Evolutionary conservation across 768 basidiomycete species (phyloP).

Genomic region (Agrocybe chaxingu): DNA sequence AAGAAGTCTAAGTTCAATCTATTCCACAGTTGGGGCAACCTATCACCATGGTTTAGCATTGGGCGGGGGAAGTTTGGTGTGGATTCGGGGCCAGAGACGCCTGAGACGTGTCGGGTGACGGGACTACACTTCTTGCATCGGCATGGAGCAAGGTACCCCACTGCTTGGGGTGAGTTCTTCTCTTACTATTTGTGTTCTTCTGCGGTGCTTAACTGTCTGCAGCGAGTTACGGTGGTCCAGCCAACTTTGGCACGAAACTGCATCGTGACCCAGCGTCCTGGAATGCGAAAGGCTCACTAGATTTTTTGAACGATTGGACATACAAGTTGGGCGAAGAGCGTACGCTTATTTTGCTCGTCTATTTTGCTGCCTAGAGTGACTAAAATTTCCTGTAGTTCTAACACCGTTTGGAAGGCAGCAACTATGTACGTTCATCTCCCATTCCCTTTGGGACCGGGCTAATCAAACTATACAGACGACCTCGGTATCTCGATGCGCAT

Average conservation of each 20-base stretch:
- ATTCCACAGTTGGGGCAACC: slow-evolving; percentile 79
- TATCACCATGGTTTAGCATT: slow-evolving; percentile 85
- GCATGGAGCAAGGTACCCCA: slow-evolving; percentile 77
- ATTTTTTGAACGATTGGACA: slow-evolving; percentile 85
- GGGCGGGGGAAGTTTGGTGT: slow-evolving; percentile 63
- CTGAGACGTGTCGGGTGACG: slow-evolving; percentile 66
- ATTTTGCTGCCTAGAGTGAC: not conserved
- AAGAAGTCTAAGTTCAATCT: slow-evolving; percentile 51
- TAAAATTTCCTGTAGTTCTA: slow-evolving; percentile 44
- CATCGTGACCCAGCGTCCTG: slow-evolving; percentile 53
- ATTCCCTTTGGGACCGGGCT: not conserved
- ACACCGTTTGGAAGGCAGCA: slow-evolving; percentile 92
- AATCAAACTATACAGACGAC: slow-evolving; percentile 40
- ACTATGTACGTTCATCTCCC: slow-evolving; percentile 51
- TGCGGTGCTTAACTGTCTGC: slow-evolving; percentile 1
- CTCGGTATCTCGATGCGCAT: slow-evolving; percentile 69
- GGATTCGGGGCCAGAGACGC: slow-evolving; percentile 66
- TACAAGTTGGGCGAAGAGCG: slow-evolving; percentile 90
- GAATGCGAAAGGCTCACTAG: slow-evolving; percentile 61
- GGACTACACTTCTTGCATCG: slow-evolving; percentile 79
- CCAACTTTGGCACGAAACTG: slow-evolving; percentile 53
- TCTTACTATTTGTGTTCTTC: slow-evolving; percentile 1
- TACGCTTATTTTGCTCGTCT: slow-evolving; percentile 20
- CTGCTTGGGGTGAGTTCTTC: slow-evolving; percentile 50
- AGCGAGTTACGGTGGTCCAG: slow-evolving; percentile 64